Percentiles rank a stretch among this genome's conserved stretches.
Evolutionary conservation across 1,284 basidiomycete genomes (phyloP).

Genomic region (Papiliotrema nemorosa): DNA sequence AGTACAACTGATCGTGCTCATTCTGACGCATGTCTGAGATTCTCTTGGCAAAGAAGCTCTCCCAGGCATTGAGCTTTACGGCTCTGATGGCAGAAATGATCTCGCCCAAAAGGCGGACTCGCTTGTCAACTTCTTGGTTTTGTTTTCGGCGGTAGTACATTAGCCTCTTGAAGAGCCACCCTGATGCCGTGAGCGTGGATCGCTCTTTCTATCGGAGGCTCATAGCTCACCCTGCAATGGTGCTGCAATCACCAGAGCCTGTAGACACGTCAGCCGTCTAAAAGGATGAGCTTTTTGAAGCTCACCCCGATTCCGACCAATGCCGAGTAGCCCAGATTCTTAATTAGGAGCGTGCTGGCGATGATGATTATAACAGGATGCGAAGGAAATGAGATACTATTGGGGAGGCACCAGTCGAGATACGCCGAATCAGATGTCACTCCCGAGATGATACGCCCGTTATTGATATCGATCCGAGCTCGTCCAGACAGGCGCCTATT

Average conservation of each 20-base stretch:
- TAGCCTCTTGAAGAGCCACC: constrained; percentile 59
- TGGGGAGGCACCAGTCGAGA: constrained; percentile 39
- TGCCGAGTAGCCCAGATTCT: constrained; percentile 45
- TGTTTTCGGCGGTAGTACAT: constrained; percentile 64
- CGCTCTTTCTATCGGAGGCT: no score
- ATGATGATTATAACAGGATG: constrained; percentile 55
- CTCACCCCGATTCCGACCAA: constrained; percentile 52
- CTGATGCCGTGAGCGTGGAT: not conserved
- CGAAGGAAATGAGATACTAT: constrained; percentile 53
- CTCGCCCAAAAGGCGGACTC: constrained; percentile 36
- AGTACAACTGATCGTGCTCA: constrained; percentile 54
- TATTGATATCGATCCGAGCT: constrained; percentile 17
- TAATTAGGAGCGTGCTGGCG: constrained; percentile 63
- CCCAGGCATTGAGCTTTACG: constrained; percentile 50
- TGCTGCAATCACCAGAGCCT: not conserved
- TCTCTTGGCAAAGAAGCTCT: constrained; percentile 60
- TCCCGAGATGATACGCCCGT: constrained; percentile 60
- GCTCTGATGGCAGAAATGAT: constrained; percentile 46
- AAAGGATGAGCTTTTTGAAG: no score
- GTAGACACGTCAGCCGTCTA: not conserved
- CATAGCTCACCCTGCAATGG: not conserved
- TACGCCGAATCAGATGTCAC: constrained; percentile 63
- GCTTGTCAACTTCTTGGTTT: constrained; percentile 68
- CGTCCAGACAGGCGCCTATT: constrained; percentile 25
- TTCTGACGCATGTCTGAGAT: constrained; percentile 56